Evolutionary conservation across 805 yeast genomes (phyloP).

Genomic region (Kazachstania viticola): DNA sequence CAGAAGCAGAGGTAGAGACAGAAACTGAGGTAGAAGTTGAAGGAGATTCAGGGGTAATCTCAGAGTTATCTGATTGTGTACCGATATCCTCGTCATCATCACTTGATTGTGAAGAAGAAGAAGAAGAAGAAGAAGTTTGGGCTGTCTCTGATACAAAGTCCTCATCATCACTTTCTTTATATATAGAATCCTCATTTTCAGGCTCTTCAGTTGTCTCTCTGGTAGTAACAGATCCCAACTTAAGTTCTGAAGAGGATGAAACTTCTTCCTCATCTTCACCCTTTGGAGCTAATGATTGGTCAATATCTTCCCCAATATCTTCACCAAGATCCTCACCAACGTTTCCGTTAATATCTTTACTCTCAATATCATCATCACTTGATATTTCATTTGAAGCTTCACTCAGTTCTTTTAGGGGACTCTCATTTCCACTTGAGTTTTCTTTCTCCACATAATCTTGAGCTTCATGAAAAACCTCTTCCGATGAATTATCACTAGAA

Average conservation of each 20-base stretch:
- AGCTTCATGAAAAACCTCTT: conserved; percentile 2
- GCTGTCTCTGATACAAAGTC: not conserved
- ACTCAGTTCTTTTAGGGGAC: conserved; percentile 18
- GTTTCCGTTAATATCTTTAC: conserved; percentile 10
- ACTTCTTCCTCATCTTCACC: conserved; percentile 25
- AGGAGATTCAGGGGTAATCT: too few species aligned
- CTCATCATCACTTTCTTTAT: not conserved
- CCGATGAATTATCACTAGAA: not conserved
- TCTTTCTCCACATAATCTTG: conserved; percentile 10
- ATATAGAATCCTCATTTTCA: not conserved
- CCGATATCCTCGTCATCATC: conserved; percentile 28
- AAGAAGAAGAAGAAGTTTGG: too few species aligned
- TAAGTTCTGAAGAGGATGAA: not conserved
- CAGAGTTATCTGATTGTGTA: too few species aligned
- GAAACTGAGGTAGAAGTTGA: too few species aligned
- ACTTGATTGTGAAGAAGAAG: conserved; percentile 1
- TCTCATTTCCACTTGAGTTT: not conserved
- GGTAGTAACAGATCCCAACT: not conserved
- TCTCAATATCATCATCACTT: conserved; percentile 18
- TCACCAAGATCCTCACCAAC: conserved; percentile 27
- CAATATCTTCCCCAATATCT: conserved; percentile 16
- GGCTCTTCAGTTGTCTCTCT: not conserved
- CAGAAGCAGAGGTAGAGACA: too few species aligned
- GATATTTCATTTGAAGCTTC: not conserved
- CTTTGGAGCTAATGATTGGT: conserved; percentile 4